A percentile compares a stretch with the other conserved stretches of the same genome.
Conservation (phyloP, 1,284 basidiomycete species). For the Ceratobasidium sp. region DNA sequence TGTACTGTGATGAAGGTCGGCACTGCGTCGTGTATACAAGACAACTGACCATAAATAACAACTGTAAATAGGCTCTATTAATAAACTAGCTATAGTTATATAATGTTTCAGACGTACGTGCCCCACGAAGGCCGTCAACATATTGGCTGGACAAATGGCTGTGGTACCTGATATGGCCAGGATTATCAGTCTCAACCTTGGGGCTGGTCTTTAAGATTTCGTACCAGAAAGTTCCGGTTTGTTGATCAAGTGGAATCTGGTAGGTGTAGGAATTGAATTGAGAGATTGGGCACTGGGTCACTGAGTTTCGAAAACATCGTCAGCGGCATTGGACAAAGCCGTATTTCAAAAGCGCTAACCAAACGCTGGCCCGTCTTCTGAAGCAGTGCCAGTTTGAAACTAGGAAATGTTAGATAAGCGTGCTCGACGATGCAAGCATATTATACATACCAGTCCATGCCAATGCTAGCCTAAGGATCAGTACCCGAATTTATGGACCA, state of each 20-base stretch:
- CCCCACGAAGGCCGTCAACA: constrained; percentile 39
- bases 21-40: too few relatives aligned
- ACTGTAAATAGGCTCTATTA: constrained; percentile 13
- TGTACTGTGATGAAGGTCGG: too few relatives aligned
- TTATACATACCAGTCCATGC: constrained; percentile 33
- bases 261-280: constrained; percentile 44
- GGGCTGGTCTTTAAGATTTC: too few relatives aligned
- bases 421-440: background rate
- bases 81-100: too few relatives aligned
- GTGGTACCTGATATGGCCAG: constrained; percentile 41
- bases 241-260: constrained; percentile 32
- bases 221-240: constrained; percentile 42
- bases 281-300: constrained; percentile 42
- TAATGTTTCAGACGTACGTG: too few relatives aligned
- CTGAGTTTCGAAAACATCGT: background rate
- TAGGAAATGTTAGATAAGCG: background rate
- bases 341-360: constrained; percentile 21
- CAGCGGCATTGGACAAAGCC: background rate
- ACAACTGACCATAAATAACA: constrained; percentile 35
- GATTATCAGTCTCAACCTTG: too few relatives aligned
- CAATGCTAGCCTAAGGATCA: constrained; percentile 23
- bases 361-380: constrained; percentile 39
- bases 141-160: constrained; percentile 38
- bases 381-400: constrained; percentile 34
- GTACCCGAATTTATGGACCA: background rate